Evolutionary conservation across 495 filamentous ascomycete genomes (phyloP).

Genomic region (Hypoxylon crocopeplum): DNA sequence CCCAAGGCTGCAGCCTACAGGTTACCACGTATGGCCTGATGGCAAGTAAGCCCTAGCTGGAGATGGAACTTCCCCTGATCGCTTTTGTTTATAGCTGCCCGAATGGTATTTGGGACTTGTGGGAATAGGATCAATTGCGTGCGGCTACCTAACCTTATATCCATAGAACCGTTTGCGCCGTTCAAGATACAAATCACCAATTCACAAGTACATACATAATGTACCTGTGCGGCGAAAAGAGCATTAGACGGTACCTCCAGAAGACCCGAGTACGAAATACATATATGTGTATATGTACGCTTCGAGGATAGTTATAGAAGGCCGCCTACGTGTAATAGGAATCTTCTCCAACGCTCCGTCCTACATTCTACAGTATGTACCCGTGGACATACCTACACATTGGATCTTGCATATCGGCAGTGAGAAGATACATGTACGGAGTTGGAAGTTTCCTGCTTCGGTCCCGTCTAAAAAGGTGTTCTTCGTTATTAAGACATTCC

Average conservation of each 20-base stretch:
- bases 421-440: too few species aligned
- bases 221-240: neutral
- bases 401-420: too few species aligned
- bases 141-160: too few species aligned
- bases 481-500: constrained; percentile 9
- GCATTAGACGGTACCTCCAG: neutral
- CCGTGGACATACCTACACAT: neutral
- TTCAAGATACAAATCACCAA: constrained; percentile 14
- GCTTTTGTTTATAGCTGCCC: neutral
- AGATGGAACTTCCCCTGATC: too few species aligned
- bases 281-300: too few species aligned
- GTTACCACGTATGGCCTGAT: too few species aligned
- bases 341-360: neutral
- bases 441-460: constrained; percentile 21
- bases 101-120: too few species aligned
- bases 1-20: too few species aligned
- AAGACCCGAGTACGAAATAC: too few species aligned
- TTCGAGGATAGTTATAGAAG: neutral
- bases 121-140: too few species aligned
- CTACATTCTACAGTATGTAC: neutral
- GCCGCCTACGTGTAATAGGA: neutral
- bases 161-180: constrained; percentile 13
- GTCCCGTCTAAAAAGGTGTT: constrained; percentile 11
- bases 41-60: too few species aligned
- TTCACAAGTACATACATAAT: neutral